These are phyloP conservation scores for Arxiozyma heterogenica DNA, from an alignment of 1,139 yeast species.

Conservation along the genomic window DNA sequence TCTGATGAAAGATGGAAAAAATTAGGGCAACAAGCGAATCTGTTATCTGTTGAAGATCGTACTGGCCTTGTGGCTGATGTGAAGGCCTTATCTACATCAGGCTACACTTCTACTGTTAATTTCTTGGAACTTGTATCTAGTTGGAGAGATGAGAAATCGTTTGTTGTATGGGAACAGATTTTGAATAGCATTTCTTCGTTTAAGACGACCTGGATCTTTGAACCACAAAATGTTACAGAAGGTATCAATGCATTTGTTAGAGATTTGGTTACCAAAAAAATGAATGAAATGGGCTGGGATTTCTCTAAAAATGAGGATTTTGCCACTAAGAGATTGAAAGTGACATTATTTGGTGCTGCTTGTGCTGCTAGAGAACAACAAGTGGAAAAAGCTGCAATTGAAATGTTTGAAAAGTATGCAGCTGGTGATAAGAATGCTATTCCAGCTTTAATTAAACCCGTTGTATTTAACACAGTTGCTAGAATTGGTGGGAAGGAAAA, in stretches of 20 bases:
- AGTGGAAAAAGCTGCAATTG: slow-evolving; percentile 45
- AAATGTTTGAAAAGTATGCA: slow-evolving; percentile 49
- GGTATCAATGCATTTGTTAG: slow-evolving; percentile 53
- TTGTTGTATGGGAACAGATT: slow-evolving; percentile 75
- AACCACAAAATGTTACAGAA: slow-evolving; percentile 45
- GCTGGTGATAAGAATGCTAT: slow-evolving; percentile 59
- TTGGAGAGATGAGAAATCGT: slow-evolving; percentile 61
- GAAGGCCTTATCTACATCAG: slow-evolving; percentile 61
- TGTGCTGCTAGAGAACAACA: slow-evolving; percentile 49
- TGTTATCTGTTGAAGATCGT: slow-evolving; percentile 72
- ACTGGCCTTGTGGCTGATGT: slow-evolving; percentile 83
- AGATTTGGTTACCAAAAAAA: slow-evolving; percentile 51
- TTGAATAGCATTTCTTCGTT: slow-evolving; percentile 46
- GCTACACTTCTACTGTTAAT: slow-evolving; percentile 58
- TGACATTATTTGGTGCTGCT: slow-evolving; percentile 62
- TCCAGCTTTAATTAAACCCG: slow-evolving; percentile 70
- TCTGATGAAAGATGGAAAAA: slow-evolving; percentile 64
- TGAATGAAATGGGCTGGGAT: slow-evolving; percentile 59
- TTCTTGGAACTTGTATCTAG: slow-evolving; percentile 54
- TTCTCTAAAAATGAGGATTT: slow-evolving; percentile 54
- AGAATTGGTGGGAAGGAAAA: slow-evolving; percentile 59
- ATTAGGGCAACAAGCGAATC: slow-evolving; percentile 66
- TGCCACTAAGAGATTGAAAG: slow-evolving; percentile 67
- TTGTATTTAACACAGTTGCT: slow-evolving; percentile 64
- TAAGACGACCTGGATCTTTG: slow-evolving; percentile 62